Percentiles rank a stretch among this genome's conserved stretches.
phyloP scores from a whole-genome alignment of 2,329 filamentous ascomycete genomes.

The Xylaria sp. region DNA sequence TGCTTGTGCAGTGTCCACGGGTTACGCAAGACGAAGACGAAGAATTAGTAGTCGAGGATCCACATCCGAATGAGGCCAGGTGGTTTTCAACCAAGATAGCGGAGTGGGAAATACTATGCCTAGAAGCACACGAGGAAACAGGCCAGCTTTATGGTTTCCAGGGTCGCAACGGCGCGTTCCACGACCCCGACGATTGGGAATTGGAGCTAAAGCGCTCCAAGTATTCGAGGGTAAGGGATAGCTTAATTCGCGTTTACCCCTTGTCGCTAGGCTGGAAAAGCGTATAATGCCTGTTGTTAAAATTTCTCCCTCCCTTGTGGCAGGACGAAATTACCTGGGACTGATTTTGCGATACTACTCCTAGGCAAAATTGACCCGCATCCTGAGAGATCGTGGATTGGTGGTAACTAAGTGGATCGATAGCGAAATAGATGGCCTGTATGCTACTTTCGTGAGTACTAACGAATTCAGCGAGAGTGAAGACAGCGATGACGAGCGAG shows the following conservation, averaged over 20 bases:
- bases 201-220: neutral
- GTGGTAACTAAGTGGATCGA: conserved; percentile 19
- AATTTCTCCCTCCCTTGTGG: neutral
- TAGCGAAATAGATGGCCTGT: neutral
- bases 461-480: conserved; percentile 28
- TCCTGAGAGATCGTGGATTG: conserved; percentile 14
- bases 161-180: neutral
- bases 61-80: conserved; percentile 25
- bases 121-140: too few species aligned
- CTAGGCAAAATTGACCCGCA: conserved; percentile 17
- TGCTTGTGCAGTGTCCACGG: conserved; percentile 22
- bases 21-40: neutral
- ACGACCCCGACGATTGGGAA: neutral
- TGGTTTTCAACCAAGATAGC: conserved; percentile 23
- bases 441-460: neutral
- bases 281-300: neutral
- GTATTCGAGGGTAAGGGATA: conserved; percentile 18
- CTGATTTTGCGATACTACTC: neutral
- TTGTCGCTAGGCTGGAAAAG: neutral
- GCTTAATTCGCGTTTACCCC: neutral
- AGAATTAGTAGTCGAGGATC: conserved; percentile 9
- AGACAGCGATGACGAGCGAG: conserved; percentile 23
- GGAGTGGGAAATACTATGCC: neutral
- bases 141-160: neutral
- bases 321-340: neutral